Base-by-base conservation (phyloP, 371 early-diverging fungal species). In the Mortierella sp. region DNA sequence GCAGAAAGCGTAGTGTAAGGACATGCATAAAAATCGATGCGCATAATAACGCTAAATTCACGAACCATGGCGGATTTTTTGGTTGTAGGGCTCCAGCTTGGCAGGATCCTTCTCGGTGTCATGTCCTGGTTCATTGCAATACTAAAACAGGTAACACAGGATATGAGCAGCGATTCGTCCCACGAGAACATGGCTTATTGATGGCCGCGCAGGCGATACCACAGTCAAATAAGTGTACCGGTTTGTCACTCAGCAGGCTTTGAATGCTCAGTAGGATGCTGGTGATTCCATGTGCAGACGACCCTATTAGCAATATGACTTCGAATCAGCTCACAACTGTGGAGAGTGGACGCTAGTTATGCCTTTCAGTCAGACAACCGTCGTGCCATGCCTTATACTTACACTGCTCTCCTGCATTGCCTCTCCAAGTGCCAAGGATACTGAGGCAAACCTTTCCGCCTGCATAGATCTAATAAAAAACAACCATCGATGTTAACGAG, bases 361-460 rank as follows among this genome's bases (percentile, higher is more conserved):
- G n/a, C n/a, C n/a, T n/a, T n/a, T n/a, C n/a, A n/a, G n/a, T n/a
- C n/a, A n/a, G n/a, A n/a, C n/a, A n/a, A n/a, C n/a, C n/a, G n/a
- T n/a, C n/a, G n/a, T n/a, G n/a, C n/a, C n/a, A n/a, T 24, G 15
- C 9, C 37, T 15, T 11, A 23, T 30, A 72, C 54, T 73, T 79
- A 86, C 86, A 88, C 57, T 83, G 72, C 49, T 86, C 86, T 23
- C 82, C 82, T 34, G 82, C 70, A 24, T 81, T 81, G 27, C 85
- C 85, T 24, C 81, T 70, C 85, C 85, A 87, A 64, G 81, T 85
- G 59, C 81, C 83, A 14, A 82, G 63, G 46, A 82, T 79, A 47
- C 80, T 81, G 52, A 88, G 78, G 59, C 89, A 88, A n/a, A 88
- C 86, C 64, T 86, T 88, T 32, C 87, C 87, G 32, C 67, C 82